phyloP scores from a whole-genome alignment of 768 basidiomycete species.

The Agrocybe pediades region DNA sequence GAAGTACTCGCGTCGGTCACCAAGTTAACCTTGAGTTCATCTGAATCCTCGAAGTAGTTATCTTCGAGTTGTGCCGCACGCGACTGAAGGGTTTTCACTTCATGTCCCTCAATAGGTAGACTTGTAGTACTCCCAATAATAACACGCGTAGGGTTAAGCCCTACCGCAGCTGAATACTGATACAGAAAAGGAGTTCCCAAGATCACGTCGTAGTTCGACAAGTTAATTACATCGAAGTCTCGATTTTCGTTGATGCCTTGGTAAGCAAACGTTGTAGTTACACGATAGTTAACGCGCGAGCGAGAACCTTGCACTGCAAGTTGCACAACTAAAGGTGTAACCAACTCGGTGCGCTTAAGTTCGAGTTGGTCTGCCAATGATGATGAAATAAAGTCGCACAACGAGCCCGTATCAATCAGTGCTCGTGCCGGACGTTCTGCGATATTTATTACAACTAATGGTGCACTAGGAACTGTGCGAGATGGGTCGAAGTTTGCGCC shows the following conservation, averaged over 20 bases:
- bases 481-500: conserved; percentile 7
- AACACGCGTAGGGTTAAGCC: conserved; percentile 25
- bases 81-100: conserved; percentile 8
- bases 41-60: conserved; percentile 19
- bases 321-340: conserved; percentile 33
- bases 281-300: conserved; percentile 31
- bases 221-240: conserved; percentile 38
- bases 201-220: conserved; percentile 41
- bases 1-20: conserved; percentile 28
- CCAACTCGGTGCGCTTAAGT: conserved; percentile 22
- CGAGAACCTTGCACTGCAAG: conserved; percentile 40
- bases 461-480: conserved; percentile 25
- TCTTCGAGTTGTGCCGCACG: conserved; percentile 3
- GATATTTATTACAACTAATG: conserved; percentile 28
- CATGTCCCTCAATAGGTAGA: conserved; percentile 18
- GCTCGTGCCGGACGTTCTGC: conserved; percentile 32
- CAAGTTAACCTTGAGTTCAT: conserved; percentile 22
- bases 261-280: conserved; percentile 23
- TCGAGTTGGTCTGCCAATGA: conserved; percentile 30
- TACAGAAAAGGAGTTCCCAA: conserved; percentile 41
- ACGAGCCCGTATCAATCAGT: conserved; percentile 38
- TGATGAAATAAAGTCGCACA: conserved; percentile 32
- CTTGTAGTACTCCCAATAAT: conserved; percentile 23
- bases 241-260: conserved; percentile 32
- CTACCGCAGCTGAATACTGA: conserved; percentile 27